Percentiles rank a stretch among this genome's conserved stretches.
Evolutionary conservation across 2,329 filamentous ascomycete genomes (phyloP).

Genomic region (Sphaerulina vaccinii): DNA sequence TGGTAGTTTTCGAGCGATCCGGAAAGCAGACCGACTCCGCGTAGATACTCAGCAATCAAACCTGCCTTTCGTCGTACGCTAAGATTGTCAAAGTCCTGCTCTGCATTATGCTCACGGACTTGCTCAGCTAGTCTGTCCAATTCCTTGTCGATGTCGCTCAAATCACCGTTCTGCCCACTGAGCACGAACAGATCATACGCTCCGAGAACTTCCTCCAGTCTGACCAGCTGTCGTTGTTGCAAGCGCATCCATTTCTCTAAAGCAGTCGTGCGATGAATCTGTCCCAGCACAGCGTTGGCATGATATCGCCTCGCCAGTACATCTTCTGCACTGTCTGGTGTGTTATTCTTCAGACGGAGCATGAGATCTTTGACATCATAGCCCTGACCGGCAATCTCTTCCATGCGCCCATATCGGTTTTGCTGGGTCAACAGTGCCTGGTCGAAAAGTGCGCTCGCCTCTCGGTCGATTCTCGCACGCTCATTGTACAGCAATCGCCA

Average conservation of each 20-base stretch:
- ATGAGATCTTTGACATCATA: constrained; percentile 83
- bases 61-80: constrained; percentile 68
- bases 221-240: constrained; percentile 50
- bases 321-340: constrained; percentile 64
- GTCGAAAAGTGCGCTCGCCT: constrained; percentile 52
- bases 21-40: constrained; percentile 66
- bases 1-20: constrained; percentile 67
- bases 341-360: constrained; percentile 64
- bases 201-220: constrained; percentile 72
- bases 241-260: constrained; percentile 72
- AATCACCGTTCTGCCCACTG: constrained; percentile 68
- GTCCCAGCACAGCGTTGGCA: constrained; percentile 69
- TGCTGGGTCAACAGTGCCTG: constrained; percentile 69
- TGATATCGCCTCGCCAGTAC: constrained; percentile 77
- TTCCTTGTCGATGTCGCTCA: constrained; percentile 61
- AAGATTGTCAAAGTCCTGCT: constrained; percentile 50
- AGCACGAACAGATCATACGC: constrained; percentile 89
- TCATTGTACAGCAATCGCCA: constrained; percentile 64
- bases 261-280: constrained; percentile 77
- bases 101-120: constrained; percentile 55
- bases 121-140: constrained; percentile 63
- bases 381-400: constrained; percentile 68
- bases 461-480: constrained; percentile 37
- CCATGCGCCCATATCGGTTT: constrained; percentile 66
- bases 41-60: constrained; percentile 67